Percentiles rank a stretch among this genome's conserved stretches.
Conservation (phyloP, 305 asterid genomes). For the Salvia sclarea region DNA sequence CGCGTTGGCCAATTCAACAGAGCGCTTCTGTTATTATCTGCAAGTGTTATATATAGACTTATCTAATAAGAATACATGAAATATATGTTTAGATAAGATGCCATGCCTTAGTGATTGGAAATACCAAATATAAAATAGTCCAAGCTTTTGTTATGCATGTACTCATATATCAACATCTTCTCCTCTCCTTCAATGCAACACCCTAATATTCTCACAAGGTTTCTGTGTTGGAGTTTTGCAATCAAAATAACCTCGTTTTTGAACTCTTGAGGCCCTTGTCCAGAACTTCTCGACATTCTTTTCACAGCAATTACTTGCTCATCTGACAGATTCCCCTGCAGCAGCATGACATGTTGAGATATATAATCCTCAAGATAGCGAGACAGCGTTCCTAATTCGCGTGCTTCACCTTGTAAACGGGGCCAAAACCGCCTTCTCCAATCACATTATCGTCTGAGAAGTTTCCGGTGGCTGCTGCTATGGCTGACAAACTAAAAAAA, state of each 20-base stretch:
- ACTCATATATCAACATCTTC: constrained; percentile 29
- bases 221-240: constrained; percentile 38
- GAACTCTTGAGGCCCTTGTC: constrained; percentile 32
- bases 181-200: constrained; percentile 30
- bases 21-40: constrained; percentile 19
- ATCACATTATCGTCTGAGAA: constrained; percentile 26
- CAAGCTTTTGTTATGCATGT: constrained; percentile 32
- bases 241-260: constrained; percentile 26
- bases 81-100: neutral
- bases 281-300: constrained; percentile 33
- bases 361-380: too few relatives aligned
- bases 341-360: neutral
- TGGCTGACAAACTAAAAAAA: constrained; percentile 26
- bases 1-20: constrained; percentile 28
- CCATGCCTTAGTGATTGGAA: neutral
- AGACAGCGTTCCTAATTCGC: too few relatives aligned
- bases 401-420: constrained; percentile 37
- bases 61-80: too few relatives aligned
- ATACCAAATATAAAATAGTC: constrained; percentile 31
- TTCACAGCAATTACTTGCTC: constrained; percentile 31
- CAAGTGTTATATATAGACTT: neutral
- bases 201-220: constrained; percentile 25
- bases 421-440: constrained; percentile 41
- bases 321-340: constrained; percentile 26
- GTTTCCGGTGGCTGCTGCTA: constrained; percentile 33